Evolutionary conservation across 805 yeast species (phyloP).

Genomic region (Kazachstania africana): DNA sequence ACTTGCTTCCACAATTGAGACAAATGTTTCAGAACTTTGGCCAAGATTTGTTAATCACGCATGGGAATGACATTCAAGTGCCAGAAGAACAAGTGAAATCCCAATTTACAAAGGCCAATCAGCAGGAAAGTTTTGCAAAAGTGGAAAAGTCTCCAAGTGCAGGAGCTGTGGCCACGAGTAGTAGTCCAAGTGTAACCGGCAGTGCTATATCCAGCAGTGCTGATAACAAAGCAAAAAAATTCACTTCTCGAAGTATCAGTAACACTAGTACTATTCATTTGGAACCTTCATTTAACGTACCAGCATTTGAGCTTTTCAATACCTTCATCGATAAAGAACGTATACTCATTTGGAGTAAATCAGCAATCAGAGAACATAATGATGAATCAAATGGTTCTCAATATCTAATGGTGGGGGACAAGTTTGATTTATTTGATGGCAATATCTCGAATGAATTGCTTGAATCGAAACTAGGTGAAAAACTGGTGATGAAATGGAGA

Average conservation of each 20-base stretch:
- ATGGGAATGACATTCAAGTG: slow-evolving; percentile 83
- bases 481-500: slow-evolving; percentile 75
- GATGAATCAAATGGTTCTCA: slow-evolving; percentile 42
- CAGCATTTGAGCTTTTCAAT: slow-evolving; percentile 73
- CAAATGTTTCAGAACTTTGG: slow-evolving; percentile 55
- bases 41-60: slow-evolving; percentile 55
- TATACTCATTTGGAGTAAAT: slow-evolving; percentile 85
- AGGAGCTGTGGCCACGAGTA: slow-evolving; percentile 5
- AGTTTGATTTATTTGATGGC: slow-evolving; percentile 74
- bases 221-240: background rate
- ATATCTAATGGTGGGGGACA: slow-evolving; percentile 38
- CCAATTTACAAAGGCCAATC: slow-evolving; percentile 40
- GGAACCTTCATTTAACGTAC: slow-evolving; percentile 72
- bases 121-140: slow-evolving; percentile 23
- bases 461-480: slow-evolving; percentile 33
- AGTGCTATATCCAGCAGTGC: background rate
- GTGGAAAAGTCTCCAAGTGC: slow-evolving; percentile 2
- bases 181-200: slow-evolving; percentile 6
- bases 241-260: slow-evolving; percentile 9
- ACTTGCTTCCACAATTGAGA: slow-evolving; percentile 63
- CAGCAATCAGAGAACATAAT: slow-evolving; percentile 27
- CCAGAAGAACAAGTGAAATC: slow-evolving; percentile 55
- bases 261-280: slow-evolving; percentile 73
- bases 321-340: slow-evolving; percentile 69
- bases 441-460: slow-evolving; percentile 63